These are phyloP conservation scores for Chaetomidium leptoderma DNA, from an alignment of 495 filamentous ascomycete genomes.

Conservation along the genomic window DNA sequence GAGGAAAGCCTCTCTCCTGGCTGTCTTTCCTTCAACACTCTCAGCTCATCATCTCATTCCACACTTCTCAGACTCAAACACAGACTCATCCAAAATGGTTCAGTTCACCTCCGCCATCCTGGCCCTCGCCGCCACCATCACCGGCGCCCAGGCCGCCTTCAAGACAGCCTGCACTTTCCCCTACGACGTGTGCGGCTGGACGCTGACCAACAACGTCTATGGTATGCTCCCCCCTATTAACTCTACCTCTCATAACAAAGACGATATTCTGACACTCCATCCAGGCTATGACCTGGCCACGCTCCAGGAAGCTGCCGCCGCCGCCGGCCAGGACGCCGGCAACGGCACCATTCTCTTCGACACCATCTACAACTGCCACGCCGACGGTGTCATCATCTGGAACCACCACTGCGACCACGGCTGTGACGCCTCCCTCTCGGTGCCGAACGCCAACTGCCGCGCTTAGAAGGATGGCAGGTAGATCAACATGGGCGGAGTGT, in stretches of 20 bases:
- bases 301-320: conserved; percentile 1
- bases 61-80: neutral
- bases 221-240: neutral
- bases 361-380: conserved; percentile 13
- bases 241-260: neutral
- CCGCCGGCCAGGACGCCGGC: conserved; percentile 5
- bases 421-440: neutral
- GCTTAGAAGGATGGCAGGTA: neutral
- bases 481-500: too few relatives aligned
- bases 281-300: conserved; percentile 3
- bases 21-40: neutral
- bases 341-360: conserved; percentile 10
- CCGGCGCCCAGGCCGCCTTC: conserved; percentile 8
- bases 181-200: conserved; percentile 15
- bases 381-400: conserved; percentile 11
- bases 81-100: conserved; percentile 5
- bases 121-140: conserved; percentile 15
- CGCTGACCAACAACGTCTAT: neutral
- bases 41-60: neutral
- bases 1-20: neutral
- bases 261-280: neutral
- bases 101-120: conserved; percentile 1
- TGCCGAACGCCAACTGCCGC: conserved; percentile 10
- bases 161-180: conserved; percentile 1
- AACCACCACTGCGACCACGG: conserved; percentile 9